Evolutionary conservation across 192 early-diverging fungal genomes (phyloP).

Genomic region (Rhizoclosmatium globosum): DNA sequence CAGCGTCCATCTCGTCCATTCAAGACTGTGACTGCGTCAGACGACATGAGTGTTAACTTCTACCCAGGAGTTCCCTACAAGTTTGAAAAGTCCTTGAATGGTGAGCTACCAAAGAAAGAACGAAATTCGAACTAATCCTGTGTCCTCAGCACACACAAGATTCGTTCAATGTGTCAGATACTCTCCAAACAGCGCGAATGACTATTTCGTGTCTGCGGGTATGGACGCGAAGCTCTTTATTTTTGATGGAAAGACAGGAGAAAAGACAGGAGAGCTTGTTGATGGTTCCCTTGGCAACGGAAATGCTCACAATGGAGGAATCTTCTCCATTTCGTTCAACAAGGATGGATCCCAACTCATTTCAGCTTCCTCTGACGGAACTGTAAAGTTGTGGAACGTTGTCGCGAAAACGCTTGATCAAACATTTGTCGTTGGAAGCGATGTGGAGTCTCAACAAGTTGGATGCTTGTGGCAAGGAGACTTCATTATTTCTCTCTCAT

Average conservation of each 20-base stretch:
- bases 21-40: constrained; percentile 89
- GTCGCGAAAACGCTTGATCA: constrained; percentile 65
- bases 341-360: constrained; percentile 78
- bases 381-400: constrained; percentile 93
- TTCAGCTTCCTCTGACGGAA: constrained; percentile 86
- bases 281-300: constrained; percentile 35
- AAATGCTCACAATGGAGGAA: constrained; percentile 76
- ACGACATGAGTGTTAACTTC: constrained; percentile 90
- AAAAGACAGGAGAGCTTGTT: constrained; percentile 67
- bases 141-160: constrained; percentile 74
- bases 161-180: constrained; percentile 93
- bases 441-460: constrained; percentile 86
- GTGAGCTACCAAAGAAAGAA: background rate
- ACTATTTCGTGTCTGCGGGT: constrained; percentile 84
- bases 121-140: background rate
- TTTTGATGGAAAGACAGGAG: constrained; percentile 93
- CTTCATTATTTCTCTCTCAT: constrained; percentile 77
- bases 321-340: constrained; percentile 90
- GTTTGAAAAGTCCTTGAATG: constrained; percentile 67
- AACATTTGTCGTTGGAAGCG: constrained; percentile 38
- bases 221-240: constrained; percentile 90
- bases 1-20: constrained; percentile 92
- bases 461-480: constrained; percentile 89
- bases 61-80: constrained; percentile 94
- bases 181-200: constrained; percentile 71